Conservation (phyloP, 2,329 filamentous ascomycete species). For the Hypoxylon rubiginosum region DNA sequence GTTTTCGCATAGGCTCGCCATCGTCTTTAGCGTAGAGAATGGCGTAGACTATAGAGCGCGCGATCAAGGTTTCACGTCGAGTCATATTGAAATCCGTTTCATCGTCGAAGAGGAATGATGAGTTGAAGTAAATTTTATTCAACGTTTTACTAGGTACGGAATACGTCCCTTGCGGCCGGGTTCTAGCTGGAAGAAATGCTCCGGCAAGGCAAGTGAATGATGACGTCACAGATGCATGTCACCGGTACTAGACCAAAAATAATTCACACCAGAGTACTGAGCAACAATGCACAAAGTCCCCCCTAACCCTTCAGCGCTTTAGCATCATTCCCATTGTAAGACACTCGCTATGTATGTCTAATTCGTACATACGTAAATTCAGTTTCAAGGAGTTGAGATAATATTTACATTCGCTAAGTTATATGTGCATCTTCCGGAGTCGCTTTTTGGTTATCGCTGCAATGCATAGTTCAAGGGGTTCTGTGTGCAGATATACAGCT, state of each 20-base stretch:
- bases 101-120: not conserved
- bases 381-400: slow-evolving; percentile 1
- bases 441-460: not conserved
- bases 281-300: too few species aligned
- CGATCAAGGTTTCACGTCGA: slow-evolving; percentile 52
- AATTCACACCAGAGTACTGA: not conserved
- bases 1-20: slow-evolving; percentile 46
- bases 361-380: not conserved
- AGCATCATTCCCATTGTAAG: not conserved
- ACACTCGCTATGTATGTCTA: not conserved
- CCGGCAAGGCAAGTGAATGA: slow-evolving; percentile 11
- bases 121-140: not conserved
- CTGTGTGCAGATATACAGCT: not conserved
- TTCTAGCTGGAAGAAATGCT: slow-evolving; percentile 30
- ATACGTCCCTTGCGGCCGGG: not conserved
- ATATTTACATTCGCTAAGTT: not conserved
- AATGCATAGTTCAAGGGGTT: not conserved
- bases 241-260: not conserved
- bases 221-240: slow-evolving; percentile 35
- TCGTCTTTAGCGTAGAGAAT: slow-evolving; percentile 51
- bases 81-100: slow-evolving; percentile 44
- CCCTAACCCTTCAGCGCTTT: too few species aligned
- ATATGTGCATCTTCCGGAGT: not conserved
- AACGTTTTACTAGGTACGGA: not conserved
- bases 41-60: slow-evolving; percentile 57